phyloP scores from a whole-genome alignment of 2,329 filamentous ascomycete species.

The Clathrospora elynae region DNA sequence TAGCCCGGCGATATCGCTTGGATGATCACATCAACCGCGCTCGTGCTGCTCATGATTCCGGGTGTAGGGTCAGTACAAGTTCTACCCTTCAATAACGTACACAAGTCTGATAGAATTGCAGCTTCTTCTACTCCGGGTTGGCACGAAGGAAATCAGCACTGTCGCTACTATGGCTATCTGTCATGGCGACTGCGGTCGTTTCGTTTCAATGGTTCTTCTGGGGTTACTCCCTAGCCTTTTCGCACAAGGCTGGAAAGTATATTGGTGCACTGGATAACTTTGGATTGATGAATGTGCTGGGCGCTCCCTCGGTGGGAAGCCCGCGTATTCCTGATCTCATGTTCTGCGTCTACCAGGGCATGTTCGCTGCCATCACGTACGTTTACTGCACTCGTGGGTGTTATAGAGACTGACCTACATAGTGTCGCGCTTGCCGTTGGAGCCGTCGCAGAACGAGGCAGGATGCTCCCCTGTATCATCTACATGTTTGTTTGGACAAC shows the following conservation, averaged over 20 bases:
- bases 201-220: slow-evolving; percentile 97
- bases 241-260: slow-evolving; percentile 73
- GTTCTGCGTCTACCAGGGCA: slow-evolving; percentile 85
- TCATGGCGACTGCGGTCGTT: slow-evolving; percentile 79
- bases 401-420: slow-evolving; percentile 14
- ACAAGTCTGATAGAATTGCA: slow-evolving; percentile 31
- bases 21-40: slow-evolving; percentile 75
- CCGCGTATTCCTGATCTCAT: slow-evolving; percentile 77
- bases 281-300: slow-evolving; percentile 77
- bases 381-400: slow-evolving; percentile 40
- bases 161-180: slow-evolving; percentile 81
- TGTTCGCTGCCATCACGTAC: slow-evolving; percentile 87
- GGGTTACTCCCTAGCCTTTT: slow-evolving; percentile 85
- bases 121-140: slow-evolving; percentile 92
- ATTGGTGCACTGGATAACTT: slow-evolving; percentile 82
- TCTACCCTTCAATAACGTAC: neutral
- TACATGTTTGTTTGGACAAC: slow-evolving; percentile 96
- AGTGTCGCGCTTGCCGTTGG: slow-evolving; percentile 83
- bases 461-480: slow-evolving; percentile 84
- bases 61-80: slow-evolving; percentile 69
- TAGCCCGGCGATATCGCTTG: slow-evolving; percentile 82
- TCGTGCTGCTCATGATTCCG: slow-evolving; percentile 91
- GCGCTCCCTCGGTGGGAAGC: slow-evolving; percentile 74
- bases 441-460: slow-evolving; percentile 82
- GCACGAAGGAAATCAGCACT: slow-evolving; percentile 87